phyloP scores from a whole-genome alignment of 2,329 filamentous ascomycete species.

The Microsporum ferrugineum region DNA sequence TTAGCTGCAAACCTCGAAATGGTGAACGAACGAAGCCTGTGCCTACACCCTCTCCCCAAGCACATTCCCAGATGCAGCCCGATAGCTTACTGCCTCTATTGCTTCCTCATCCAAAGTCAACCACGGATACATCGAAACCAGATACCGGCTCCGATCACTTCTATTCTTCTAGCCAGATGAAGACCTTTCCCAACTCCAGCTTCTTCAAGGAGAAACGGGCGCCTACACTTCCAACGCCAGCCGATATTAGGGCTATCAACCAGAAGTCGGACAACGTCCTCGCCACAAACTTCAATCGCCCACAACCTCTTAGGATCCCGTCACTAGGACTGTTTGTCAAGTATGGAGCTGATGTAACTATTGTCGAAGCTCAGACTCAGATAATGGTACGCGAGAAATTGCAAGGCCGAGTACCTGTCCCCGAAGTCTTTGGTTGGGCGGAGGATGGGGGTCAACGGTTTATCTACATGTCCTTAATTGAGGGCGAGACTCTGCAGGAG shows the following conservation, averaged over 20 bases:
- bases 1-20: too few species aligned
- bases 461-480: constrained; percentile 21
- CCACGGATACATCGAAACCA: background rate
- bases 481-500: constrained; percentile 16
- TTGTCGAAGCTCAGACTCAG: constrained; percentile 23
- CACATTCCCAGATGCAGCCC: too few species aligned
- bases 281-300: constrained; percentile 18
- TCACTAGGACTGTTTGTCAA: constrained; percentile 28
- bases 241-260: constrained; percentile 23
- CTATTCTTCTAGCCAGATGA: background rate
- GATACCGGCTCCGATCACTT: background rate
- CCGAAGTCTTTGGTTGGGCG: constrained; percentile 20
- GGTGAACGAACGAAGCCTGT: too few species aligned
- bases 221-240: constrained; percentile 21
- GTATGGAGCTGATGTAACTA: constrained; percentile 24
- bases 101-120: background rate
- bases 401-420: constrained; percentile 19
- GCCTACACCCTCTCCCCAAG: too few species aligned
- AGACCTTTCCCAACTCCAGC: constrained; percentile 12
- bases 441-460: constrained; percentile 17
- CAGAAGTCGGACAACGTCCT: constrained; percentile 10
- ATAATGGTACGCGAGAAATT: constrained; percentile 20
- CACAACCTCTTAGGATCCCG: constrained; percentile 25
- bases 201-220: constrained; percentile 18
- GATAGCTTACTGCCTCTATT: background rate